Conservation (phyloP, 1,284 basidiomycete genomes). For the Fomitopsis palustris region DNA sequence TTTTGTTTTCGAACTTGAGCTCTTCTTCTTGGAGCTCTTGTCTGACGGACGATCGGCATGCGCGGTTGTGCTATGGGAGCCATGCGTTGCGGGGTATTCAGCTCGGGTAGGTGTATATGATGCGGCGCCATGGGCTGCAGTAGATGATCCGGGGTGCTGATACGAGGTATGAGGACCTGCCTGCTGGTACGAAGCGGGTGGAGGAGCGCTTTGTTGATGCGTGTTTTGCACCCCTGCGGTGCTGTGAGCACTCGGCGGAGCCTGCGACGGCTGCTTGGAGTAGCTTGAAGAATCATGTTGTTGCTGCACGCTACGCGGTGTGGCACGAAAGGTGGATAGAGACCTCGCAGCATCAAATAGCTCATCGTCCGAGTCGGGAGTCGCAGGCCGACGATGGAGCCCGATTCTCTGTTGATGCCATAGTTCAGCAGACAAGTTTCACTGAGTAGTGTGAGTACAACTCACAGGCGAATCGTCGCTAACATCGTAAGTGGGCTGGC, state of each 20-base stretch:
- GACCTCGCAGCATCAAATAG: constrained; percentile 1
- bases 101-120: neutral
- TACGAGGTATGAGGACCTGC: neutral
- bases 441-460: neutral
- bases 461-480: constrained; percentile 16
- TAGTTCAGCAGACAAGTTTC: neutral
- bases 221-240: neutral
- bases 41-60: neutral
- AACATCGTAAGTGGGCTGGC: constrained; percentile 4
- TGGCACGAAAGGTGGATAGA: constrained; percentile 1
- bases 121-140: neutral
- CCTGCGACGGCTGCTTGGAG: neutral
- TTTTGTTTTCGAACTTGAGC: constrained; percentile 15
- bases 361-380: constrained; percentile 14
- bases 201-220: neutral
- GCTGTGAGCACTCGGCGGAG: neutral
- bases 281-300: neutral
- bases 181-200: neutral
- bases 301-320: neutral
- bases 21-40: constrained; percentile 9
- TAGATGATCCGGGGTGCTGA: neutral
- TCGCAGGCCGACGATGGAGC: constrained; percentile 8
- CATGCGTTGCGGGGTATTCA: neutral
- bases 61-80: neutral
- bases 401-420: neutral